Evolutionary conservation across 2,329 filamentous ascomycete genomes (phyloP), one percentile per base, ranked within the genome.

Genomic region (Fusarium longipes): DNA sequence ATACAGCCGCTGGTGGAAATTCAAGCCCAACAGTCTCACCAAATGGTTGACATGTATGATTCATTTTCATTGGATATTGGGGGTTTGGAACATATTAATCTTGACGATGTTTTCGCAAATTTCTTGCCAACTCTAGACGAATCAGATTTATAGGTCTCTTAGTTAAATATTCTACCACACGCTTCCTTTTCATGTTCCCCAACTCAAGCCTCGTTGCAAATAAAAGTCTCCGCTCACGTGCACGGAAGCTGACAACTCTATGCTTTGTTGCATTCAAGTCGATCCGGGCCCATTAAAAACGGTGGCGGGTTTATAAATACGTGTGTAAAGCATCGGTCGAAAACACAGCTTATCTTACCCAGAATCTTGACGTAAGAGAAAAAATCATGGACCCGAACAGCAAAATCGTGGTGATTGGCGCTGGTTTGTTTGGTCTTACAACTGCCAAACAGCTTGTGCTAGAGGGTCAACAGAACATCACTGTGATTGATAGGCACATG

Each of bases 401-500:
- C 6, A 49, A 55, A 6, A 52, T 77, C 3, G 36, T 77, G 17
- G 64, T 77, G 20, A 65, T 77, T n/a, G 75, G 75, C 7, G 75
- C 75, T 0, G 75, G 75, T 22, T 62, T 74, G 10, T 77, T 77
- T 54, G 75, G 75, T 10, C 67, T 77, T 8, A 70, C 68, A 22
- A 68, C 74, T 9, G 75, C 75, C 18, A 54, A 64, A 15, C 72
- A 77, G 29, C 70, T 77, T 5, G 33, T 61, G 4, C 33, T 57
- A 2, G 61, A 75, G 14, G 74, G 74, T 70, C 65, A 77, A 63
- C 63, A 75, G 71, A 72, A 74, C 43, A 72, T 82, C 73, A 77
- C 76, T 24, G 60, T 80, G 54, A 55, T 80, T 67, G 72, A 70
- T 29, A 55, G 67, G 25, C 66, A 80, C 50, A 65, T 76, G 12